phyloP scores from a whole-genome alignment of 768 basidiomycete species.

The Tylopilus intermedius region DNA sequence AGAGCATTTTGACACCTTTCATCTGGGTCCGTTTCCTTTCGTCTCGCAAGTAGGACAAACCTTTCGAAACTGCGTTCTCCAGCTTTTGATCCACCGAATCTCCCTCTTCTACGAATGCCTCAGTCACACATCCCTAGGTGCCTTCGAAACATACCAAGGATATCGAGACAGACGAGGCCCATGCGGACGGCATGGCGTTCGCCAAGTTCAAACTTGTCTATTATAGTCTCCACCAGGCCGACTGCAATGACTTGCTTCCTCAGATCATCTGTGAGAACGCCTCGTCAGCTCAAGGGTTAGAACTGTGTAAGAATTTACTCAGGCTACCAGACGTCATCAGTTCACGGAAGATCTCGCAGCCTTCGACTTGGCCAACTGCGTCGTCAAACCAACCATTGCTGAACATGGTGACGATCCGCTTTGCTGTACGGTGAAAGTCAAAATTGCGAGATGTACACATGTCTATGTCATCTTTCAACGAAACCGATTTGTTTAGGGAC shows the following conservation, averaged over 20 bases:
- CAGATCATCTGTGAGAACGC: background rate
- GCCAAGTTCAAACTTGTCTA: background rate
- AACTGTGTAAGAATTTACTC: background rate
- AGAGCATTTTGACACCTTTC: background rate
- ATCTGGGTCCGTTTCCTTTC: background rate
- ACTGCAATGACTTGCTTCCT: background rate
- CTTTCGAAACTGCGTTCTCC: no score
- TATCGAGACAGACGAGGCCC: constrained; percentile 1
- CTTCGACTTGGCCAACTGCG: constrained; percentile 9
- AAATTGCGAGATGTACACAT: background rate
- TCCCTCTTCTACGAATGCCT: no score
- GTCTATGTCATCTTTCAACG: background rate
- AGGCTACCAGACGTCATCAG: constrained; percentile 5
- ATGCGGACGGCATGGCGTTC: background rate
- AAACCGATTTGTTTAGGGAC: background rate
- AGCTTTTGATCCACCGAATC: no score
- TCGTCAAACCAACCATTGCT: constrained; percentile 12
- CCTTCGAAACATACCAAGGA: background rate
- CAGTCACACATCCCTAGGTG: no score
- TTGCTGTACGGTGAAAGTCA: background rate
- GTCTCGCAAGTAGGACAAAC: background rate
- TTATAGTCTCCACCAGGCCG: background rate
- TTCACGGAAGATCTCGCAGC: background rate
- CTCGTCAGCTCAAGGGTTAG: background rate
- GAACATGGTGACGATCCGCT: background rate